phyloP scores from a whole-genome alignment of 306 rosid species.

The Fragaria vesca region DNA sequence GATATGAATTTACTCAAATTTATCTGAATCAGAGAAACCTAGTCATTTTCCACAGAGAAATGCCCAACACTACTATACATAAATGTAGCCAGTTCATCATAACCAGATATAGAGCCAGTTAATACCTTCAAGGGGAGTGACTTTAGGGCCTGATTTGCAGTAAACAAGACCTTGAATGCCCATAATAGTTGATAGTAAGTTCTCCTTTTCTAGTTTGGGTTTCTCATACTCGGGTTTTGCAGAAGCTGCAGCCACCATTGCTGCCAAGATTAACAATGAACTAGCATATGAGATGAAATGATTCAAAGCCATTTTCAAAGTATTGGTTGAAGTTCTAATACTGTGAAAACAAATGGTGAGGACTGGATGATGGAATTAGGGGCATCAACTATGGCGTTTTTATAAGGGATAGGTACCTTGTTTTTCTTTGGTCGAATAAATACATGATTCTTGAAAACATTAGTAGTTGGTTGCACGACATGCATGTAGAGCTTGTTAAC shows the following conservation, averaged over 20 bases:
- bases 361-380: neutral
- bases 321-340: neutral
- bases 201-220: slow-evolving; percentile 23
- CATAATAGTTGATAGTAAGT: slow-evolving; percentile 29
- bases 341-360: neutral
- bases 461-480: slow-evolving; percentile 30
- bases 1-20: neutral
- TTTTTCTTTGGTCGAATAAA: neutral
- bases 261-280: slow-evolving; percentile 18
- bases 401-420: neutral
- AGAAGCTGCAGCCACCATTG: slow-evolving; percentile 3
- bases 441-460: neutral
- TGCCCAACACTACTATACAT: neutral
- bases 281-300: slow-evolving; percentile 18
- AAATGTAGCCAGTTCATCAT: neutral
- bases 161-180: slow-evolving; percentile 65
- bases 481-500: neutral
- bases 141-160: slow-evolving; percentile 43
- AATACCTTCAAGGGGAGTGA: slow-evolving; percentile 50
- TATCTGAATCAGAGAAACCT: neutral
- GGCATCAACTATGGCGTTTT: neutral
- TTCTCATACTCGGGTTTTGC: slow-evolving; percentile 15
- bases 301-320: slow-evolving; percentile 22
- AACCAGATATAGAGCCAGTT: neutral
- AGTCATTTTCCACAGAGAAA: neutral